Evolutionary conservation across 2,329 filamentous ascomycete species (phyloP), one percentile per base, ranked within the genome.

Genomic region (Exophiala mesophila): DNA sequence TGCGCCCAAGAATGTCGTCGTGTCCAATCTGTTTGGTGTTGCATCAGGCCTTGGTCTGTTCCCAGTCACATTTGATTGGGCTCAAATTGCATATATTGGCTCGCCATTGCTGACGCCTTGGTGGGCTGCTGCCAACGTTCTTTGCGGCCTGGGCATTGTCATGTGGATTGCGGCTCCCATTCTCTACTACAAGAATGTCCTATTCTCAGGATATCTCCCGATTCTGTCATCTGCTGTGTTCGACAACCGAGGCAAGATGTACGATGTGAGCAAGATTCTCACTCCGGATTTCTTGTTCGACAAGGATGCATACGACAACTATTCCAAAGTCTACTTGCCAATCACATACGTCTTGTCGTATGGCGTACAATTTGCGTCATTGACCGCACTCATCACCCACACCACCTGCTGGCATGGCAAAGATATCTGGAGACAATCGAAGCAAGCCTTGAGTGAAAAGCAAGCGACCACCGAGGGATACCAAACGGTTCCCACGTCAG

Each of bases 321-420:
- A 94, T 64, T 90, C 85, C 54, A 78, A 84, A 13, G 85, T 94
- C 1, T 94, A 89, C 53, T 67, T 94, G 6, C 86, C 88, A 1
- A 88, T 92, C 47, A 92, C 88, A 0, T 94, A 92, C 58, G 85
- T 89, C 15, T 72, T 94, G 29, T 89, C 85, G 58, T 94, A 94
- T 54, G 87, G 83, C 2, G 76, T 94, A 17, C 87, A 92, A 57
- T 94, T 94, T 60, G 88, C 88, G 9, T 85, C 83, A 1, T 70
- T 94, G 15, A 82, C 86, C 17, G 83, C 86, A 1, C 70, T 94
- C 9, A 67, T 94, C 13, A 87, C 85, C 1, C 87, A 94, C 59
- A 94, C 87, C 0, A 70, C 77, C 16, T 85, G 87, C 58, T 92
- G 87, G 85, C 86, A 94, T 56, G 87, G 88, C 10, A 78, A 76